These are phyloP conservation scores for Kluyveromyces starmeri DNA, from an alignment of 805 yeast species.

Conservation along the genomic window DNA sequence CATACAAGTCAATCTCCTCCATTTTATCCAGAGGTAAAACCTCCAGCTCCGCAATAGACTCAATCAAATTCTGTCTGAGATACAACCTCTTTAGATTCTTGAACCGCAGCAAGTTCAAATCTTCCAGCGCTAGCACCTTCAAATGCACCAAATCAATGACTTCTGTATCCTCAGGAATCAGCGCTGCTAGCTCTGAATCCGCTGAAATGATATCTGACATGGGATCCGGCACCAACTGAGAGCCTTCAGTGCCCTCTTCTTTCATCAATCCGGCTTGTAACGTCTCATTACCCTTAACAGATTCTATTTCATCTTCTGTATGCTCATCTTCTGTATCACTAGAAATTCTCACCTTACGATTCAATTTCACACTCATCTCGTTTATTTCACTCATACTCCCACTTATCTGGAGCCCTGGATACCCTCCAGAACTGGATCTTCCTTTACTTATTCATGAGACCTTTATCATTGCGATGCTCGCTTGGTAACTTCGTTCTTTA, in stretches of 20 bases:
- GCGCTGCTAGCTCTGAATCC: constrained; percentile 56
- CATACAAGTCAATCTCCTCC: constrained; percentile 82
- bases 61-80: constrained; percentile 75
- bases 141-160: constrained; percentile 60
- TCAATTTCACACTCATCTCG: too few relatives aligned
- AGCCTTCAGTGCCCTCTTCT: too few relatives aligned
- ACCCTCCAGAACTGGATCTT: too few relatives aligned
- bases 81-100: constrained; percentile 49
- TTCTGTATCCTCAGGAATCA: constrained; percentile 47
- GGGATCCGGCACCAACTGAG: constrained; percentile 26
- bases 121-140: constrained; percentile 57
- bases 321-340: constrained; percentile 1
- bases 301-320: background rate
- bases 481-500: too few relatives aligned
- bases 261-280: too few relatives aligned
- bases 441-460: too few relatives aligned
- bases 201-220: constrained; percentile 54
- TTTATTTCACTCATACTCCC: too few relatives aligned
- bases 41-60: constrained; percentile 65
- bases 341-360: background rate
- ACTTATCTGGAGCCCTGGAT: too few relatives aligned
- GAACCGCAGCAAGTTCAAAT: constrained; percentile 50
- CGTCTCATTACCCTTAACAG: too few relatives aligned
- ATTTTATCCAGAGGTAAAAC: constrained; percentile 44
- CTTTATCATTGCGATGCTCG: too few relatives aligned